Evolutionary conservation across 2,329 filamentous ascomycete genomes (phyloP), one percentile per base, ranked within the genome.

Genomic region (Aspergillus sp.): DNA sequence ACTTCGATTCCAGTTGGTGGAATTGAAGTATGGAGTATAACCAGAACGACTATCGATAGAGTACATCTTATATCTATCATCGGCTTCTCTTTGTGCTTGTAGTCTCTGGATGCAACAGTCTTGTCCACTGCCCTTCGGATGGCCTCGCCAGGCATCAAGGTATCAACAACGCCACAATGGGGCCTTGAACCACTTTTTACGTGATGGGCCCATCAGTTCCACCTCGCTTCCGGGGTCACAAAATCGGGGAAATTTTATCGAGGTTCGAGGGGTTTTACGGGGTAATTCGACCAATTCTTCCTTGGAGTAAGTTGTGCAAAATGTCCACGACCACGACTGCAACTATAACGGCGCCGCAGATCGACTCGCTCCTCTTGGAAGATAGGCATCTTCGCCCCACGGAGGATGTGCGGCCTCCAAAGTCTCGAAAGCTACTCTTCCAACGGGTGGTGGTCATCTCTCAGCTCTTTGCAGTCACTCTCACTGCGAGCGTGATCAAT

Each of bases 401-500:
- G 13, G 31, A 47, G 11, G 45, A 47, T 21, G 29, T 20, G 25
- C n/a, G 29, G 6, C 45, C 11, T 23, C 25, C 45, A n/a, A 19
- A 31, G 16, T 23, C 45, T 36, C 45, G 45, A 4, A 47, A 47
- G 14, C 19, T 45, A 9, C 52, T 21, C 21, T 11, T 58, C 7
- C 53, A 56, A 40, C 49, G 54, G 46, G 40, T 53, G n/a, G 19
- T 59, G 1, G 55, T 53, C 7, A 51, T 56, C 17, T 47, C 41
- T 10, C 58, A 61, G 44, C 55, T 61, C 6, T 49, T 51, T 21
- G 56, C 47, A 1, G 59, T 66, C 20, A 66, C 59, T 25, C 62
- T 68, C 16, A 61, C 64, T 1, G 56, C 59, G 31, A 59, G 60
- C n/a, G 51, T 68, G 21, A 60, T 63, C 40, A 74, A 71, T 52